Percentiles rank a stretch among this genome's conserved stretches.
phyloP scores from a whole-genome alignment of 2,329 filamentous ascomycete genomes.

The Emergomyces pasteurianus region DNA sequence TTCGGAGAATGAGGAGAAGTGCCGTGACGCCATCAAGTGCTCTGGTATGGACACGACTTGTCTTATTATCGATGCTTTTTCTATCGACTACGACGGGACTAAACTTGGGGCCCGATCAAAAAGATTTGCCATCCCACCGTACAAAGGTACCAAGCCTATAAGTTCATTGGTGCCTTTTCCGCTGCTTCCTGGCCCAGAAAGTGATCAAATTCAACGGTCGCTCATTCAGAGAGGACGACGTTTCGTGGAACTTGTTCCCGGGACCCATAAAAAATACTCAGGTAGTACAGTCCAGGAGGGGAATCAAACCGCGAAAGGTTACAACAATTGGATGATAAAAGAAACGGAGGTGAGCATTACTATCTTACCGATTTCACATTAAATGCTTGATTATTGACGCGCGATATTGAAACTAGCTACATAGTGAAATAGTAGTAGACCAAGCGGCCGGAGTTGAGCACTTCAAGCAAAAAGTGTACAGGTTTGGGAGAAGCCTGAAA shows the following conservation, averaged over 20 bases:
- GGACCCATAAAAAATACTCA: neutral
- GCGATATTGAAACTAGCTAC: neutral
- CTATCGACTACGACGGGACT: neutral
- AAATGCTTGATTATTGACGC: neutral
- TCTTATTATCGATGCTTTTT: neutral
- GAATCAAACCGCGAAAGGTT: neutral
- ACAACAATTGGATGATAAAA: neutral
- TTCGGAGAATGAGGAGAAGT: slow-evolving; percentile 1
- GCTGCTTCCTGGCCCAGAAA: neutral
- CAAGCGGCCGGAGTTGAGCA: neutral
- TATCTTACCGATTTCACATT: neutral
- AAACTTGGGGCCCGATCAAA: neutral
- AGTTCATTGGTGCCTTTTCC: neutral
- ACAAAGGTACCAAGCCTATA: neutral
- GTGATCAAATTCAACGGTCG: neutral
- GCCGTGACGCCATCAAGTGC: neutral
- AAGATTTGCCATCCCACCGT: neutral
- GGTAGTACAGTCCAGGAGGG: neutral
- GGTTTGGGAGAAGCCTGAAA: neutral
- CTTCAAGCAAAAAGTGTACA: neutral
- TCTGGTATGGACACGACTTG: neutral
- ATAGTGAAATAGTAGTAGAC: neutral
- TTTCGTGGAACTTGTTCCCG: neutral
- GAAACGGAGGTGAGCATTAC: neutral
- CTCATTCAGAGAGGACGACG: neutral